These are phyloP conservation scores for Xylaria scruposa DNA, from an alignment of 495 filamentous ascomycete species.

Conservation along the genomic window DNA sequence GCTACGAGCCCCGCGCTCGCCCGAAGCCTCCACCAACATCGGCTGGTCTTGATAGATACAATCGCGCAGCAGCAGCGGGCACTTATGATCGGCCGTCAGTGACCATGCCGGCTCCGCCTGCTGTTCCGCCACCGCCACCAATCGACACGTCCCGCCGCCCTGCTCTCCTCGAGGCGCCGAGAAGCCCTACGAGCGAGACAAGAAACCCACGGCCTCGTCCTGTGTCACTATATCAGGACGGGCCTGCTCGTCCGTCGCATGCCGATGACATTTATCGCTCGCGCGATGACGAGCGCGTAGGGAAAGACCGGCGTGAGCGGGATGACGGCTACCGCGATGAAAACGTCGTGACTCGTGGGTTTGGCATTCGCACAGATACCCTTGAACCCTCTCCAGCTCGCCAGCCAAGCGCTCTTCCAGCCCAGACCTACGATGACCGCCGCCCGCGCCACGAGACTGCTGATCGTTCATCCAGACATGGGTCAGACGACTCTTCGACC, in stretches of 20 bases:
- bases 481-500: conserved; percentile 46
- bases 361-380: conserved; percentile 52
- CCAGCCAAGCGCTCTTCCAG: conserved; percentile 35
- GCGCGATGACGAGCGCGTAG: conserved; percentile 46
- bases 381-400: conserved; percentile 37
- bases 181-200: conserved; percentile 43
- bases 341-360: conserved; percentile 47
- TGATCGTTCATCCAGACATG: conserved; percentile 43
- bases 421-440: conserved; percentile 45
- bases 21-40: conserved; percentile 69
- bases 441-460: conserved; percentile 41
- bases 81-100: conserved; percentile 53
- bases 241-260: conserved; percentile 42
- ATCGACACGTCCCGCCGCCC: conserved; percentile 42
- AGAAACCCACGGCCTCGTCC: conserved; percentile 47
- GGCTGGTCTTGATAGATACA: conserved; percentile 67
- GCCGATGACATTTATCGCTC: conserved; percentile 51
- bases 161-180: conserved; percentile 38
- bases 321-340: conserved; percentile 50
- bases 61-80: conserved; percentile 45
- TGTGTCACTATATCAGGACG: conserved; percentile 56
- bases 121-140: conserved; percentile 43
- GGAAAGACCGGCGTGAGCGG: conserved; percentile 41
- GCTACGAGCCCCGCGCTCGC: conserved; percentile 52
- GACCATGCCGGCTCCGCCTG: conserved; percentile 51